Evolutionary conservation across 2,329 filamentous ascomycete species (phyloP).

Genomic region (Talaromyces albobiverticillius): DNA sequence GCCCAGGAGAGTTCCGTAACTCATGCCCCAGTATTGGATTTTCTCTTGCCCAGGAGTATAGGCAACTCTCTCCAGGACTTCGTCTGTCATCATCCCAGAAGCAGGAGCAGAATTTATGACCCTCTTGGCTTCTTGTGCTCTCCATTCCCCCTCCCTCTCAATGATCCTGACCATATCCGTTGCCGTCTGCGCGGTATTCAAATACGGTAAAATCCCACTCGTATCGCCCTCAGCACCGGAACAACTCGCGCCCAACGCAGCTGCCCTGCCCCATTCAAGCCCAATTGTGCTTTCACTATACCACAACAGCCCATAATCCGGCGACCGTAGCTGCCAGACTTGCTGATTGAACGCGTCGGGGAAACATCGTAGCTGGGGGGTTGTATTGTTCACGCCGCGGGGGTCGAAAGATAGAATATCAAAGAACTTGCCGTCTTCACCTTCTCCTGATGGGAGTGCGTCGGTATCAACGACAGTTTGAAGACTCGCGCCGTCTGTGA

Average conservation of each 20-base stretch:
- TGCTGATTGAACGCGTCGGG: conserved; percentile 3
- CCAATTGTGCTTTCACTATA: conserved; percentile 7
- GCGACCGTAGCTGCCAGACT: conserved; percentile 5
- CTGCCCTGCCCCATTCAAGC: neutral
- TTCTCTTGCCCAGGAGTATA: neutral
- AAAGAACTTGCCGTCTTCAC: conserved; percentile 6
- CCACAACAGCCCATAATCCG: conserved; percentile 4
- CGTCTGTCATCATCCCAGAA: neutral
- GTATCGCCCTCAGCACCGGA: neutral
- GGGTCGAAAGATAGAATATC: conserved; percentile 3
- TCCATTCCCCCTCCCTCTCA: conserved; percentile 2
- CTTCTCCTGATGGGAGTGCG: neutral
- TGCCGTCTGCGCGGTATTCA: neutral
- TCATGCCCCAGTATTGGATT: conserved; percentile 6
- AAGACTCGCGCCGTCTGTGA: conserved; percentile 1
- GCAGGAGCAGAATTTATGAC: neutral
- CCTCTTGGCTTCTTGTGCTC: neutral
- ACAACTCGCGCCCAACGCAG: neutral
- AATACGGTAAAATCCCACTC: neutral
- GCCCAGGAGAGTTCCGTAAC: conserved; percentile 39
- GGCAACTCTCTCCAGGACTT: neutral
- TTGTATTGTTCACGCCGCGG: conserved; percentile 4
- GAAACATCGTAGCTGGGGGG: conserved; percentile 4
- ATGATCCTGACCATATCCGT: neutral
- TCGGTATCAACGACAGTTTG: neutral